A percentile compares a stretch with the other conserved stretches of the same genome.
Evolutionary conservation across 202 grass and related monocot species (phyloP).

Genomic region (Eragrostis tef): DNA sequence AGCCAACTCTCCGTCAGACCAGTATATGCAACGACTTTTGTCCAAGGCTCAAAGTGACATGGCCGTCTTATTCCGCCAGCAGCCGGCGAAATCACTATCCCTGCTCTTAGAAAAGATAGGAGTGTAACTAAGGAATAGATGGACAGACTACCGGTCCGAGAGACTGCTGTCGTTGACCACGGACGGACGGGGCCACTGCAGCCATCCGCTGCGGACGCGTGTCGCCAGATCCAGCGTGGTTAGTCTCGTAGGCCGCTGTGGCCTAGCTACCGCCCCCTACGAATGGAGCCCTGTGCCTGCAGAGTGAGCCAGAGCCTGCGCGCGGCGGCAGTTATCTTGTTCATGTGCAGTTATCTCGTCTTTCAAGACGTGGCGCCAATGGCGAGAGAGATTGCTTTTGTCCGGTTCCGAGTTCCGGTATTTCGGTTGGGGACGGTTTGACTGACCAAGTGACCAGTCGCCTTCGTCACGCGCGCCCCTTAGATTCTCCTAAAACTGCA

Average conservation of each 20-base stretch:
- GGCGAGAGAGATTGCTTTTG: neutral
- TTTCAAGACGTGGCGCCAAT: neutral
- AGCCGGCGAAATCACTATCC: too few species aligned
- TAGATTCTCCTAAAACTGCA: too few species aligned
- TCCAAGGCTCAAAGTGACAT: too few species aligned
- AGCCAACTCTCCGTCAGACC: too few species aligned
- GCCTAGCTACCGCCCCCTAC: constrained; percentile 18
- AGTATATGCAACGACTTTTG: too few species aligned
- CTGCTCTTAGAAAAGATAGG: too few species aligned
- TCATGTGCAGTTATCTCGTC: neutral
- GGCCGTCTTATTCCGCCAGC: too few species aligned
- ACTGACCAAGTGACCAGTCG: neutral
- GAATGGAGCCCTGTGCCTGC: neutral
- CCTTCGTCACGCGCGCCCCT: too few species aligned
- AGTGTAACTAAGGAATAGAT: too few species aligned
- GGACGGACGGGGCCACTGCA: neutral
- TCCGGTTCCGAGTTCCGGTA: neutral
- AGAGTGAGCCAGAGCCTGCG: too few species aligned
- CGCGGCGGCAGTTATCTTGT: too few species aligned
- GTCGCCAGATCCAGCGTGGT: neutral
- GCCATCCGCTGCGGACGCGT: neutral
- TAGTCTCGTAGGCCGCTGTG: neutral
- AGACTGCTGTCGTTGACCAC: constrained; percentile 14
- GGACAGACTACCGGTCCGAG: too few species aligned
- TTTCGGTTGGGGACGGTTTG: constrained; percentile 22